Evolutionary conservation across 2,329 filamentous ascomycete genomes (phyloP), one percentile per base, ranked within the genome.

Genomic region (Sclerotinia subarctica): DNA sequence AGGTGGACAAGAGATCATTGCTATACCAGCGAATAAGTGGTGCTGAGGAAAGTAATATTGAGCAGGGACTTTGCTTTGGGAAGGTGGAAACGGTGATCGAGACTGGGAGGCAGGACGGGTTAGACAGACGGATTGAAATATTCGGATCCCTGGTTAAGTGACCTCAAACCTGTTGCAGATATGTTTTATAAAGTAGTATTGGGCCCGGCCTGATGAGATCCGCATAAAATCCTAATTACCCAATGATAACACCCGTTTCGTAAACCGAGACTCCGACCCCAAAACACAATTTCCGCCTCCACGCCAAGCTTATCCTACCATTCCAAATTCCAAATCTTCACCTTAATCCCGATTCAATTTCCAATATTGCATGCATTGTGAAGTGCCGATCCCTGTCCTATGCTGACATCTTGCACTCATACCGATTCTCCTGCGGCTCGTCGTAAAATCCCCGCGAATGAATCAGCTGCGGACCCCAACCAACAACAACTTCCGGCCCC

Each of bases 401-500:
- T 38, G 46, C 29, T 46, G 10, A 38, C 35, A 13, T 51, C 35
- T 35, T 29, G 58, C 46, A 46, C 46, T 62, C 46, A 62, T 62
- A 62, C 59, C 21, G 38, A 51, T 46, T 67, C 64, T 32, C 64
- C 64, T 62, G 64, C 64, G 47, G 64, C 64, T 11, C 64, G 32
- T 29, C 64, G 46, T 42, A 67, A 53, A 13, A 67, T 26, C 13
- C 47, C 47, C 6, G 56, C 56, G 17, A 67, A 67, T 35, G 24
- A 62, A 52, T 67, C 52, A 32, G 64, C 64, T 32, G 56, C 56
- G 35, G 64, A 67, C 64, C 64, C 64, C 64, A 67, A 67, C 64
- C 64, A 67, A 67, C 54, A 60, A 21, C 64, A 67, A 62, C 64
- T 67, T 32, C 70, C 72, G n/a, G 70, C 72, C 35, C 51, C 58